Evolutionary conservation across 345 rosid species (phyloP).

Genomic region (Salix exigua): DNA sequence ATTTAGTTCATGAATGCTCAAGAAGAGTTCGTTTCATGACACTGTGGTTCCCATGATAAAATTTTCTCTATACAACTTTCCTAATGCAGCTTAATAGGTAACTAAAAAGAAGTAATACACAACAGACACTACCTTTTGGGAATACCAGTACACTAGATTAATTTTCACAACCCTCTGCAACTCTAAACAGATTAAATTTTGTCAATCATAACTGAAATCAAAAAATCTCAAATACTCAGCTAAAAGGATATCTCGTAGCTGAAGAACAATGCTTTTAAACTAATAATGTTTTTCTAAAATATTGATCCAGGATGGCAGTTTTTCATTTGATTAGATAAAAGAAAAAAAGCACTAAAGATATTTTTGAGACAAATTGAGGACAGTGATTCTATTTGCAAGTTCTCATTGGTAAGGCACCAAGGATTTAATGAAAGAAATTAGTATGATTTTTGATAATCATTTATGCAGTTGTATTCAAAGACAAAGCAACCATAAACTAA

Average conservation of each 20-base stretch:
- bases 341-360: no score
- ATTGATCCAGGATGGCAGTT: background rate
- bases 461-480: background rate
- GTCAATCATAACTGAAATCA: background rate
- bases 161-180: background rate
- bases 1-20: background rate
- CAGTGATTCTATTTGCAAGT: background rate
- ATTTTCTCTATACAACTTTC: background rate
- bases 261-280: background rate
- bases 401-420: background rate
- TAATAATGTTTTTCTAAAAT: background rate
- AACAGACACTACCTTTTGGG: background rate
- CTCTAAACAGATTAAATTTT: background rate
- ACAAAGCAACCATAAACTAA: background rate
- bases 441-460: background rate
- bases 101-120: background rate
- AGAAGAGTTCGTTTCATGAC: background rate
- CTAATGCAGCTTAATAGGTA: background rate
- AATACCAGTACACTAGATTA: background rate
- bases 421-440: background rate
- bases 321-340: background rate
- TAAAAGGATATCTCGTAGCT: background rate
- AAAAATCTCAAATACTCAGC: background rate
- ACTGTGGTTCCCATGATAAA: background rate
- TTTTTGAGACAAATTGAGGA: background rate